Percentiles rank a stretch among this genome's conserved stretches.
These are phyloP conservation scores for Fomitopsis schrenkii DNA, from an alignment of 1,284 basidiomycete genomes.

Conservation along the genomic window DNA sequence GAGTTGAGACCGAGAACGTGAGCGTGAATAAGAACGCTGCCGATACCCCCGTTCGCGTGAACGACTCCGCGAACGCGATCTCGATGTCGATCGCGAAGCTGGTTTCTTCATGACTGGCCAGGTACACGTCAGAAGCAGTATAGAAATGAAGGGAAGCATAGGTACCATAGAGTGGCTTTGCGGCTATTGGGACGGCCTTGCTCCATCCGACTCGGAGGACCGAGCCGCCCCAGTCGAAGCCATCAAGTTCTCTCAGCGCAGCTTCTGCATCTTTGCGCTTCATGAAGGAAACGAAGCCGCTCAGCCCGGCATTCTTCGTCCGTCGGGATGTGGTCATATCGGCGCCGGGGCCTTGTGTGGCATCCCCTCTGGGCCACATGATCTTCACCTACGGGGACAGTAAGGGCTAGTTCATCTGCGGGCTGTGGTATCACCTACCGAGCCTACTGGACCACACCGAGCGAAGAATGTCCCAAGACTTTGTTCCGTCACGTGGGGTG, in stretches of 20 bases:
- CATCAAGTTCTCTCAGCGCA: conserved; percentile 85
- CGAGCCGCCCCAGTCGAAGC: conserved; percentile 88
- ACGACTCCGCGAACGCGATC: conserved; percentile 29
- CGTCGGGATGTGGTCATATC: conserved; percentile 71
- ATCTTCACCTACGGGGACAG: conserved; percentile 69
- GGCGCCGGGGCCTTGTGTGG: conserved; percentile 58
- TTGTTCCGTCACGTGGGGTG: conserved; percentile 80
- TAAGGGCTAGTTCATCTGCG: conserved; percentile 1
- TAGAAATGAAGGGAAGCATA: conserved; percentile 1
- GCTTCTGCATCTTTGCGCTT: conserved; percentile 84
- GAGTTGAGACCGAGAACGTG: conserved; percentile 49
- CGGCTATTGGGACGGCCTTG: conserved; percentile 85
- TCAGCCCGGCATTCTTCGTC: conserved; percentile 68
- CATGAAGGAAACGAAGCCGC: conserved; percentile 97
- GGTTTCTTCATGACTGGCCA: conserved; percentile 29
- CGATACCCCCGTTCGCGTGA: conserved; percentile 23
- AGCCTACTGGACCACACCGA: conserved; percentile 48
- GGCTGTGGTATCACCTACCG: conserved; percentile 37
- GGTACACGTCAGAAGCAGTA: neutral
- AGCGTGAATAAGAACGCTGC: conserved; percentile 31
- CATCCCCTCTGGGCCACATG: conserved; percentile 88
- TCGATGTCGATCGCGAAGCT: conserved; percentile 13
- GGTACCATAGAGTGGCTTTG: conserved; percentile 79
- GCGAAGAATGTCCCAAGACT: conserved; percentile 76
- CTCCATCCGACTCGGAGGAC: conserved; percentile 91